Conservation (phyloP, 140 eudicot genomes). For the Senecio squalidus region DNA sequence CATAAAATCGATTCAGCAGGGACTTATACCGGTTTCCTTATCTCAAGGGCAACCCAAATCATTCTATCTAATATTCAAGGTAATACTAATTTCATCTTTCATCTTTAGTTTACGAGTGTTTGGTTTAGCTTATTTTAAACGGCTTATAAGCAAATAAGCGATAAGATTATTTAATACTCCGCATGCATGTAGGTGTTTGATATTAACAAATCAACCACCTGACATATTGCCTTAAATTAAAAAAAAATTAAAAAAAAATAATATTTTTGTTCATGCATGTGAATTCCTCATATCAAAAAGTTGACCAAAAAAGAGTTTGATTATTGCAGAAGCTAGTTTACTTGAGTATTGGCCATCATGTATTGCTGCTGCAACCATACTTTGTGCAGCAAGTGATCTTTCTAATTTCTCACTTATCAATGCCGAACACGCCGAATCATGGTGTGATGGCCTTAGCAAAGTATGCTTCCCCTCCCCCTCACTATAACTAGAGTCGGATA, state of each 20-base stretch:
- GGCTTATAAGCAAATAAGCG: neutral
- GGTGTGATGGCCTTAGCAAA: conserved; percentile 85
- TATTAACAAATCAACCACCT: conserved; percentile 26
- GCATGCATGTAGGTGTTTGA: conserved; percentile 30
- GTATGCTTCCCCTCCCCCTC: conserved; percentile 30
- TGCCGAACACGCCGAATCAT: conserved; percentile 78
- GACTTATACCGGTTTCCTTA: conserved; percentile 51
- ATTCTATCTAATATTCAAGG: conserved; percentile 74
- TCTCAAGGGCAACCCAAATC: conserved; percentile 73
- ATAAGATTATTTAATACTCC: conserved; percentile 14
- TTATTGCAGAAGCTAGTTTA: conserved; percentile 61
- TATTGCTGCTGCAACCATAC: conserved; percentile 88
- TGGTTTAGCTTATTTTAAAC: too few species aligned
- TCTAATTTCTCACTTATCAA: conserved; percentile 67
- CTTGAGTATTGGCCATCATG: conserved; percentile 92
- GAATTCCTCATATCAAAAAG: conserved; percentile 15
- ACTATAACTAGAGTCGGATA: neutral
- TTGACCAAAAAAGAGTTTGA: conserved; percentile 30
- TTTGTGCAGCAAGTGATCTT: conserved; percentile 75
- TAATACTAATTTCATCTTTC: conserved; percentile 1
- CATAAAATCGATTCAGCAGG: conserved; percentile 72
- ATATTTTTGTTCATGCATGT: conserved; percentile 20
- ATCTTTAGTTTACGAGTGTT: too few species aligned
- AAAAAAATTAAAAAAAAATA: neutral
- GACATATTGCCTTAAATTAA: conserved; percentile 10